Conservation (phyloP, 2,329 filamentous ascomycete species). For the Pleurostoma richardsiae region DNA sequence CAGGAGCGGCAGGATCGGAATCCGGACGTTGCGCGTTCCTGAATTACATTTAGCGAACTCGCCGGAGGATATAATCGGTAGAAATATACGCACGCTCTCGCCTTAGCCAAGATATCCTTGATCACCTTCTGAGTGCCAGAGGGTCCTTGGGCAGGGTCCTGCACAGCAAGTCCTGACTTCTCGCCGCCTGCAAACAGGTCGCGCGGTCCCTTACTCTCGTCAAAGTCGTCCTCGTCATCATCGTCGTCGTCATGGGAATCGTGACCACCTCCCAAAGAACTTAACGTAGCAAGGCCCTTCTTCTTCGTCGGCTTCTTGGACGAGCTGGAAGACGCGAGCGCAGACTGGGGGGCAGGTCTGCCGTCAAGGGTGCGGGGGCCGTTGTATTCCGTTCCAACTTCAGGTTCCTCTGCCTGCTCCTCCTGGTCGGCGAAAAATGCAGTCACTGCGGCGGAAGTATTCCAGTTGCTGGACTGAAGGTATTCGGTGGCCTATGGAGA, state of each 20-base stretch:
- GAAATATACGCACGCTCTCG: conserved; percentile 46
- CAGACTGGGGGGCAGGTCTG: conserved; percentile 45
- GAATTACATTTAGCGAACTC: neutral
- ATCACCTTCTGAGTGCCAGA: conserved; percentile 51
- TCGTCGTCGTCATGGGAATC: conserved; percentile 52
- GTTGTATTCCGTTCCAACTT: conserved; percentile 44
- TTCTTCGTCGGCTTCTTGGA: conserved; percentile 43
- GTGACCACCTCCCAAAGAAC: conserved; percentile 46
- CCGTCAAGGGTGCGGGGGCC: conserved; percentile 61
- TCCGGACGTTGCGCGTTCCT: conserved; percentile 59
- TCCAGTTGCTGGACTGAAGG: conserved; percentile 61
- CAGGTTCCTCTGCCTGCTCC: conserved; percentile 36
- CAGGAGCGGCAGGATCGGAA: conserved; percentile 38
- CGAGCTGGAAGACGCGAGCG: conserved; percentile 25
- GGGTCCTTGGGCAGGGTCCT: conserved; percentile 50
- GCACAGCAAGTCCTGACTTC: conserved; percentile 69
- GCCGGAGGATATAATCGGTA: neutral
- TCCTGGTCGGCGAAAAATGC: conserved; percentile 58
- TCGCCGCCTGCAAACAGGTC: conserved; percentile 82
- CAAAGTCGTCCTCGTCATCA: conserved; percentile 50
- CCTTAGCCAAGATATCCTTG: conserved; percentile 60
- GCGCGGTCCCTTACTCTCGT: conserved; percentile 53
- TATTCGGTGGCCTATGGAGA: conserved; percentile 57
- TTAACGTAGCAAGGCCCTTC: conserved; percentile 57
- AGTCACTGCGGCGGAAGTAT: conserved; percentile 57